A percentile compares a stretch with the other conserved stretches of the same genome.
Evolutionary conservation across 1,284 basidiomycete genomes (phyloP).

Genomic region (Boletus hoseneyae): DNA sequence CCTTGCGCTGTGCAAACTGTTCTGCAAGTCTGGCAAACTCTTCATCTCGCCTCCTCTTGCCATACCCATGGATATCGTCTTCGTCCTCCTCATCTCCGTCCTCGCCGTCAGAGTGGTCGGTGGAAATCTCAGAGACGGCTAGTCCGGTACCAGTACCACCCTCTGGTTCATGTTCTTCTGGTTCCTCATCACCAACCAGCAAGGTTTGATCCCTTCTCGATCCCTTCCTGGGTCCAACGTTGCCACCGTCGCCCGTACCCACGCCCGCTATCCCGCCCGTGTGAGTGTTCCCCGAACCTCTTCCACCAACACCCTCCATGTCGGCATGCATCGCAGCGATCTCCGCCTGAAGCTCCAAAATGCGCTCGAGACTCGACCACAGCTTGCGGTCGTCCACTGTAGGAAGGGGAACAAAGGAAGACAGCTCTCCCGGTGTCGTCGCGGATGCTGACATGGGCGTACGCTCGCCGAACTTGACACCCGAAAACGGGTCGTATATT

Average conservation of each 20-base stretch:
- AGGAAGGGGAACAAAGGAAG: conserved; percentile 7
- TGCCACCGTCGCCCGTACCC: conserved; percentile 4
- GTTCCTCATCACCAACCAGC: conserved; percentile 27
- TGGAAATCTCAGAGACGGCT: conserved; percentile 23
- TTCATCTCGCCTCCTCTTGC: conserved; percentile 49
- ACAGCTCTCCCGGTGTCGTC: conserved; percentile 3
- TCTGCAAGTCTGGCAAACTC: conserved; percentile 64
- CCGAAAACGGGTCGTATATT: conserved; percentile 29
- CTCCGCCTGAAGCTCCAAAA: conserved; percentile 65
- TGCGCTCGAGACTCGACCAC: conserved; percentile 63
- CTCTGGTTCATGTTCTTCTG: conserved; percentile 20
- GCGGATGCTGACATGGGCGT: conserved; percentile 10
- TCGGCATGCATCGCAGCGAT: conserved; percentile 67
- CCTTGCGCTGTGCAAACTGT: conserved; percentile 64
- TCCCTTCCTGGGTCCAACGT: conserved; percentile 10
- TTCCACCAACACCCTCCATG: conserved; percentile 58
- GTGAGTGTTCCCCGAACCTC: conserved; percentile 28
- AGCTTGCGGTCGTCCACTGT: conserved; percentile 39
- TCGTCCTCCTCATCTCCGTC: conserved; percentile 36
- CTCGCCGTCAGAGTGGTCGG: conserved; percentile 32
- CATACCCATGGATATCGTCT: conserved; percentile 38
- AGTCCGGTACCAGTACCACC: background rate
- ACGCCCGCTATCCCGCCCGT: conserved; percentile 4
- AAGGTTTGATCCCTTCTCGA: conserved; percentile 25
- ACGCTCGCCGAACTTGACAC: conserved; percentile 24